Evolutionary conservation across 1,139 yeast genomes (phyloP), one percentile per base, ranked within the genome.

Genomic region (Kazachstania sp.): DNA sequence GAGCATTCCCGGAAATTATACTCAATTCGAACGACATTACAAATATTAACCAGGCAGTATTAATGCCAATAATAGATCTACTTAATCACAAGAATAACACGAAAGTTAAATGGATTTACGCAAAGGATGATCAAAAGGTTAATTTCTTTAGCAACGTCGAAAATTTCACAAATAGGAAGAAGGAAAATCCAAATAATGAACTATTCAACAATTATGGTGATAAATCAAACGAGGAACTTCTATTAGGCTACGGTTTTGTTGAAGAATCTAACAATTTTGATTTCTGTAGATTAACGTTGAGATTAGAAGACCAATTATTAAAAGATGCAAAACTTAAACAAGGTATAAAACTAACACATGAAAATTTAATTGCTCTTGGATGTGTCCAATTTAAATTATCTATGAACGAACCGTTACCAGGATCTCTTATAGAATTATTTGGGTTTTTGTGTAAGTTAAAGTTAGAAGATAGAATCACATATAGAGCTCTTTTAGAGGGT

Each of bases 171-270:
- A 38, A 59, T 16, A 29, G 15, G 3, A 31, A 23, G 3, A 31
- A 30, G 12, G 23, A 16, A 26, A 43, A 37, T 16, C 45, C 34
- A 7, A 53, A 78, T 0, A 64, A 65, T 11, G 82, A 86, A 57
- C 57, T 87, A 1, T 83, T 66, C 65, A 88, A 88, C 60, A 88
- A 87, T 62, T 88, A 88, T 61, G 97, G 97, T 3, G 78, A 83
- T 50, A 87, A 86, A 61, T 83, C 92, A 1, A 87, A 86, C 58
- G 88, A 85, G 57, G 95, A 87, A 55, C 70, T 69, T 30, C 51
- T 76, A 29, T 57, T 74, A 53, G 74, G 72, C 0, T 76, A 75
- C 51, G 96, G 96, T 0, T 87, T 87, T 63, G 75, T 81, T 19
- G 74, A 74, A 23, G 70, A 74, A 39, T 82, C 82, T 53, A 65